These are phyloP conservation scores for Selaginella tamariscina DNA, from an alignment of 75 land plant species.

Conservation along the genomic window DNA sequence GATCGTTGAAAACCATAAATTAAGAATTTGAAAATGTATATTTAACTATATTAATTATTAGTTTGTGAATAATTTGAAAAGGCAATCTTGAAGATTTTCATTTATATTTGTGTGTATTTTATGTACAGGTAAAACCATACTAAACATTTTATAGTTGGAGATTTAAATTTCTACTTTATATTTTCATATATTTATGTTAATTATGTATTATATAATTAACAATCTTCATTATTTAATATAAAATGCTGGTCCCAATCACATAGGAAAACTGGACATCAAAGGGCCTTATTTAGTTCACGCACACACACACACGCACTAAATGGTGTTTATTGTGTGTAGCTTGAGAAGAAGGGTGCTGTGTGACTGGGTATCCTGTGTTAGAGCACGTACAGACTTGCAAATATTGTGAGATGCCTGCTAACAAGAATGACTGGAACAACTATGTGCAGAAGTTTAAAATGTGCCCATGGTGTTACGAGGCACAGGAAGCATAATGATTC, in stretches of 20 bases:
- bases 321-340: conserved; percentile 9
- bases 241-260: neutral
- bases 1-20: neutral
- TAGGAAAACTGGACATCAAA: neutral
- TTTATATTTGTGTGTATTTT: too few species aligned
- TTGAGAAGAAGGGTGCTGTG: conserved; percentile 27
- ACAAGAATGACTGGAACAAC: conserved; percentile 25
- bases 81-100: too few species aligned
- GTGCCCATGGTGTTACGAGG: conserved; percentile 28
- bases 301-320: neutral
- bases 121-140: too few species aligned
- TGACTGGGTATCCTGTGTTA: conserved; percentile 30
- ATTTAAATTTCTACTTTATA: too few species aligned
- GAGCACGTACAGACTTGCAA: conserved; percentile 11
- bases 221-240: neutral
- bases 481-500: too few species aligned
- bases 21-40: too few species aligned
- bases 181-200: too few species aligned
- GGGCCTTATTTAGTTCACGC: neutral
- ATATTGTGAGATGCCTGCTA: conserved; percentile 25
- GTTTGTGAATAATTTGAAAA: too few species aligned
- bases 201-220: neutral
- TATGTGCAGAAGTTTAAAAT: conserved; percentile 17
- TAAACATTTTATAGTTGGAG: too few species aligned
- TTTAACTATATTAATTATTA: too few species aligned